Evolutionary conservation across 1,284 basidiomycete genomes (phyloP), one percentile per base, ranked within the genome.

Genomic region (Hymenochaete sp.): DNA sequence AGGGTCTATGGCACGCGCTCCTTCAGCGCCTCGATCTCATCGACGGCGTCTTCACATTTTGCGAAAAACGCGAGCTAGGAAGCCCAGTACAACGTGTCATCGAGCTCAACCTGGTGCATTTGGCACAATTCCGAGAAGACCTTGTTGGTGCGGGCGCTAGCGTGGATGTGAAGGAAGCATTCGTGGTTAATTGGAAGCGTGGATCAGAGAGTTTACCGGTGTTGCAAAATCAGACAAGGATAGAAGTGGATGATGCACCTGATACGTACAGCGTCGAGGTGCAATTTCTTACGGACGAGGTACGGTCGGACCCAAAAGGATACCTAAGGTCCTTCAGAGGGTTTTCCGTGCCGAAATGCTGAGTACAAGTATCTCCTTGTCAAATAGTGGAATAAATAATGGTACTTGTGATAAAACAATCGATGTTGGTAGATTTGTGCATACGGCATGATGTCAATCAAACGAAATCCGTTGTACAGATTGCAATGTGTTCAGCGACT

Each of bases 1-100:
- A 88, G 52, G 82, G 71, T 2, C 74, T 90, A 32, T 86, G 83
- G 80, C 62, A 75, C 38, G 68, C 74, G 8, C 71, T 86, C 13
- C 67, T 85, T 5, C 59, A 59, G 31, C 70, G 72, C 35, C 63
- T 86, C 42, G 67, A 66, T 55, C 70, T 84, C 53, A 74, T 87
- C 51, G 82, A 88, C 48, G 57, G 57, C 28, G 52, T 79, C 36
- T 16, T 61, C 67, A 40, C 52, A 49, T 2, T 75, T 71, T 55
- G 47, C 58, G 5, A 32, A 37, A 29, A 52, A 50, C 41, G 51
- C 42, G 42, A 50, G 40, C 13, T n/a, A n/a, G n/a, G n/a, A n/a
- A 19, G 21, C 18, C n/a, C 38, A 6, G 32, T 21, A 24, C 38
- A 28, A 3, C 24, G 57, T 26, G 56, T 51, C 13, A 61, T 80